Base-by-base conservation (phyloP, 768 basidiomycete genomes). In the Macrolepiota dolichaula region DNA sequence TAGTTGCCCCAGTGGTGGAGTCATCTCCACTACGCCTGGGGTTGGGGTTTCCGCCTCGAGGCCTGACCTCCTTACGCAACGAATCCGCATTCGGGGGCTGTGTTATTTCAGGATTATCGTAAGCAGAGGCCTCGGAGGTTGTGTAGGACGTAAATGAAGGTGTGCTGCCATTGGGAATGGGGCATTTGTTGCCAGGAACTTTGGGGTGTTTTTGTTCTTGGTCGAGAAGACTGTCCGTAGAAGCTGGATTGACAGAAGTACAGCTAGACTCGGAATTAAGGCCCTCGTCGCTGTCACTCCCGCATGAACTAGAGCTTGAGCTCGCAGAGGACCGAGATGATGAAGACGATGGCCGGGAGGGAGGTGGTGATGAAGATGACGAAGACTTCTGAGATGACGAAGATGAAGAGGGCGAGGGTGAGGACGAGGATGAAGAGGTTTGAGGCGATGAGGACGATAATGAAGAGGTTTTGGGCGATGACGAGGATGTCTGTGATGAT, bases 321-420 rank as follows among this genome's bases (percentile, higher is more conserved):
- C 1, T 59, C 22, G 44, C 51, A 44, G 59, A 60, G 51, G 64
- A 58, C 32, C 38, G 54, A 32, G 61, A 51, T 10, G 57, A 64
- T 32, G 29, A 32, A 32, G 29, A 32, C 7, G 29, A 32, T 32
- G 29, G 29, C 29, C 29, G 29, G 29, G 29, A 32, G 13, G 63
- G 58, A 13, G 60, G 35, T 42, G 55, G 51, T 24, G 55, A 64
- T 19, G 63, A 53, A 27, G 57, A 46, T 7, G 59, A 40, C 1
- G 62, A 63, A 15, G 55, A 55, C 5, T 27, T 17, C n/a, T 11
- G 24, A 9, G 63, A 62, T 1, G 57, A 51, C 51, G 60, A 52
- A 19, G 63, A 62, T 7, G 29, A 32, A 32, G 29, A 32, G 3
- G 29, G 7, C 29, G 29, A 32, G 29, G 29, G 7, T 32, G 29